Conservation (phyloP, 2,329 filamentous ascomycete species). For the Colletotrichum australisinense region DNA sequence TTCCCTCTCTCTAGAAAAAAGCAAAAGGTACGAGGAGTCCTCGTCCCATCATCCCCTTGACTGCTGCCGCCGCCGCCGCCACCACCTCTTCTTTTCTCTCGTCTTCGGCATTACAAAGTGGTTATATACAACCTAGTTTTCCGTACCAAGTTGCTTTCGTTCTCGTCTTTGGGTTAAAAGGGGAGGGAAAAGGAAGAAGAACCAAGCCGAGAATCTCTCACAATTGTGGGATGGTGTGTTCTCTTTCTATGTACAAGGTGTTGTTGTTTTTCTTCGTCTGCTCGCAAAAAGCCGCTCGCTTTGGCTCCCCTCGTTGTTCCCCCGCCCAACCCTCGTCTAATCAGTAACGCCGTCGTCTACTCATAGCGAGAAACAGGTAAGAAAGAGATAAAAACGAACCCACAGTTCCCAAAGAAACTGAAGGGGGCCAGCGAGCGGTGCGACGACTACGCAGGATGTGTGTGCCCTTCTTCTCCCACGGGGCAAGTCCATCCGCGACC, state of each 20-base stretch:
- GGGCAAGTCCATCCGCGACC: conserved; percentile 8
- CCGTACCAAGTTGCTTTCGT: conserved; percentile 3
- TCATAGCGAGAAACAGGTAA: background rate
- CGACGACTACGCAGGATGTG: conserved; percentile 26
- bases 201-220: conserved; percentile 19
- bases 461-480: background rate
- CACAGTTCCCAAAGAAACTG: background rate
- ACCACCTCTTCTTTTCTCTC: background rate
- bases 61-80: background rate
- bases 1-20: background rate
- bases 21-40: background rate
- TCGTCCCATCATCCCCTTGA: background rate
- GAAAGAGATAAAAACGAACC: too few relatives aligned
- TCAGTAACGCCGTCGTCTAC: background rate
- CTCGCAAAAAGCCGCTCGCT: conserved; percentile 20
- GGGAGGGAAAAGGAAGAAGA: background rate
- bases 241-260: conserved; percentile 25
- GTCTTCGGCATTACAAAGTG: conserved; percentile 35
- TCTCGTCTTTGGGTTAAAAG: background rate
- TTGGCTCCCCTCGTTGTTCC: background rate
- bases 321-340: background rate
- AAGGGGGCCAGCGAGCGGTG: conserved; percentile 15
- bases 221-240: background rate
- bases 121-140: conserved; percentile 29
- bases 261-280: conserved; percentile 13